phyloP scores from a whole-genome alignment of 169 alveolate genomes.

The Cyclospora cayetanensis region DNA sequence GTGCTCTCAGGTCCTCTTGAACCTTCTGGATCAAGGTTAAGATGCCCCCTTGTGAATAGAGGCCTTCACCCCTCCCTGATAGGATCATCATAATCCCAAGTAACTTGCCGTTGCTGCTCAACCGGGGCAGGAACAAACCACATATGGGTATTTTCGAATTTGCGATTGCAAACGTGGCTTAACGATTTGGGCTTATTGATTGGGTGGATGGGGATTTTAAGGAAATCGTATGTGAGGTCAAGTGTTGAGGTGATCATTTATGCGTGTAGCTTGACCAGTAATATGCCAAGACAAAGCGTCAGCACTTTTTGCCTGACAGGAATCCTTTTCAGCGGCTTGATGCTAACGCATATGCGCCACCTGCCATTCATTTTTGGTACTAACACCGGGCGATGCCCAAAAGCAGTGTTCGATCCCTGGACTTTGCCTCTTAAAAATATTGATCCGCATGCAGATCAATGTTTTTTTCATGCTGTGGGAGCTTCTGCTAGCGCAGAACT shows the following conservation, averaged over 20 bases:
- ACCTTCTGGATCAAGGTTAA: too few relatives aligned
- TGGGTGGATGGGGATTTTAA: neutral
- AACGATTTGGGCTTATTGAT: too few relatives aligned
- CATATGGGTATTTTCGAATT: too few relatives aligned
- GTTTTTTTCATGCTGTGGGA: neutral
- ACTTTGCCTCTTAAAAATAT: neutral
- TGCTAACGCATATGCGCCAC: neutral
- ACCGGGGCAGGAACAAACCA: too few relatives aligned
- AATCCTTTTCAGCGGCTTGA: neutral
- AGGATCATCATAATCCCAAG: too few relatives aligned
- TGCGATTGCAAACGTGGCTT: too few relatives aligned
- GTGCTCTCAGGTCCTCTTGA: too few relatives aligned
- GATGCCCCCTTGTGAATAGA: too few relatives aligned
- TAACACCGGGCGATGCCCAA: neutral
- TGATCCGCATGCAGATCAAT: neutral
- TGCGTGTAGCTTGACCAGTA: neutral
- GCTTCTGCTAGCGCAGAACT: neutral
- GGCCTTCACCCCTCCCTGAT: too few relatives aligned
- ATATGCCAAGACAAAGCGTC: neutral
- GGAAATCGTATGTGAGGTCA: neutral
- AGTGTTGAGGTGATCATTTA: neutral
- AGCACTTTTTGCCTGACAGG: neutral
- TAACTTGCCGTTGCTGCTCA: too few relatives aligned
- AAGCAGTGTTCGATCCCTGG: neutral
- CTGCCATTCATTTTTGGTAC: neutral